Base-by-base conservation (phyloP, 2,329 filamentous ascomycete species). In the Cladosporium sphaerospermum region DNA sequence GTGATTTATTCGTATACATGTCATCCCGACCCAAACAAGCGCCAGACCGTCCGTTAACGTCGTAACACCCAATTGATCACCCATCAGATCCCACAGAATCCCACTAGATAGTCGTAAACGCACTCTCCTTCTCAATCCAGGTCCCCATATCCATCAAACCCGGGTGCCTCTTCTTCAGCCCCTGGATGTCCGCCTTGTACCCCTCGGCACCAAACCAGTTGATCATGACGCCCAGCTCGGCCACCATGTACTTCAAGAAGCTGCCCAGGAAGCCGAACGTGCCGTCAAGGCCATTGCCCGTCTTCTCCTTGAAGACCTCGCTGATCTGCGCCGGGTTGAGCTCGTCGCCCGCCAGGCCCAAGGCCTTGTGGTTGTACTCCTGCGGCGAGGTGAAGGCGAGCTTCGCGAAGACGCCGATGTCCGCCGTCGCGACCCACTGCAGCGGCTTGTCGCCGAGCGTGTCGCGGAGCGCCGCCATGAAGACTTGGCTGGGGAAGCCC, bases 301-400 rank as follows among this genome's bases (percentile, higher is more conserved):
- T 75, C 40, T 67, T 70, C 23, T 70, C 66, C 65, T 77, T 68
- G 57, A 79, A 80, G 36, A 71, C 69, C 39, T 68, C 65, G 47
- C 66, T 71, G 60, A 78, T 69, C 54, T 78, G 68, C 0, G 72
- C 68, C 54, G 73, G 75, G 0, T 73, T 78, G 46, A 81, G 63
- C 54, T 79, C 75, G 59, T 79, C 78, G 2, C 78, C 78, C 2
- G 78, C 79, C 19, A 82, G 64, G 11, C 75, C 74, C 49, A 79
- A 64, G 4, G 72, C 72, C 32, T 70, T 69, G 46, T 71, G 69
- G 48, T 74, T 73, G 65, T 70, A 80, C 45, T 72, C 62, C 3
- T 74, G 64, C 2, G 75, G 71, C 5, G 74, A 63, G 23, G 69
- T 52, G 54, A 81, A 78, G 0, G 76, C 75, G 40, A 71, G 64